Evolutionary conservation across 2,329 filamentous ascomycete species (phyloP).

Genomic region (Dothideomycetes sp.): DNA sequence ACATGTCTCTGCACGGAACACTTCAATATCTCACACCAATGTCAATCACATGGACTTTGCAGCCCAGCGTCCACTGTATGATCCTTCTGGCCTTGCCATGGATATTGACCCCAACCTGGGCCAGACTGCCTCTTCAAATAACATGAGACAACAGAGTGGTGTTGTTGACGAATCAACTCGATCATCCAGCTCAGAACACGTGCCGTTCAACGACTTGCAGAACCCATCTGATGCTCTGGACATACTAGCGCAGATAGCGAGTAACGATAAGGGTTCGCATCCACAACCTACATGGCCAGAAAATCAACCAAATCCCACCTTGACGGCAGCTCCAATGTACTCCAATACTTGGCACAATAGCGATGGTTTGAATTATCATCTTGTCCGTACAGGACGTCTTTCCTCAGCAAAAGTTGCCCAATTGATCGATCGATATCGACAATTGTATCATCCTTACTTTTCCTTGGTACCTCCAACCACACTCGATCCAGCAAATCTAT

Average conservation of each 20-base stretch:
- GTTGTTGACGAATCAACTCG: constrained; percentile 3
- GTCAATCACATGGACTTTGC: constrained; percentile 7
- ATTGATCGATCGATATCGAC: constrained; percentile 50
- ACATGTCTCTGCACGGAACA: constrained; percentile 1
- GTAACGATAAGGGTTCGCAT: constrained; percentile 22
- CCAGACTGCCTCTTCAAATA: constrained; percentile 14
- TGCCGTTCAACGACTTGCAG: constrained; percentile 35
- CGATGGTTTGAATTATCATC: constrained; percentile 33
- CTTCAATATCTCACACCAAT: not conserved
- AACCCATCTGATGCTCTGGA: constrained; percentile 42
- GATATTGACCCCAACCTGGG: constrained; percentile 19
- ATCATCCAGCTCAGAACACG: constrained; percentile 23
- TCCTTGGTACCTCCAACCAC: constrained; percentile 56
- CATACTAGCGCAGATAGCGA: constrained; percentile 39
- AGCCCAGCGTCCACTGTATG: constrained; percentile 3
- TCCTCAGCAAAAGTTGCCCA: constrained; percentile 41
- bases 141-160: constrained; percentile 12
- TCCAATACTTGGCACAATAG: constrained; percentile 6
- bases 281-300: constrained; percentile 15
- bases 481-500: constrained; percentile 45
- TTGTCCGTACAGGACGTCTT: constrained; percentile 34
- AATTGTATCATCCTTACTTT: constrained; percentile 61
- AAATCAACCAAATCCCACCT: not conserved
- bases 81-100: constrained; percentile 18
- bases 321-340: constrained; percentile 2